phyloP scores from a whole-genome alignment of 2,329 filamentous ascomycete genomes.

The Pyrenochaeta sp. region DNA sequence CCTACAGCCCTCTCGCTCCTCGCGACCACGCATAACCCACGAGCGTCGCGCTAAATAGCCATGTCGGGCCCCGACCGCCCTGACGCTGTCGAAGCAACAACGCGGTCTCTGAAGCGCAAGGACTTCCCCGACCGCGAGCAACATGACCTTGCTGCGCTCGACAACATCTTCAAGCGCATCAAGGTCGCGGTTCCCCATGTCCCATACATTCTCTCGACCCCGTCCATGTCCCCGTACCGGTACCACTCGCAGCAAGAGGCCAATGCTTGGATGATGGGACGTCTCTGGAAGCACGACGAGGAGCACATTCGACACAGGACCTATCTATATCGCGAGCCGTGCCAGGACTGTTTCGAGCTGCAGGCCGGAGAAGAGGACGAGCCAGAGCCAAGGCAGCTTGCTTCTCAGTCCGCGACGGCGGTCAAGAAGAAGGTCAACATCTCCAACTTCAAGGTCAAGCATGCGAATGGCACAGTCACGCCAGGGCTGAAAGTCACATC shows the following conservation, averaged over 20 bases:
- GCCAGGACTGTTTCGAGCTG: conserved; percentile 56
- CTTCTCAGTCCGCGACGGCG: conserved; percentile 38
- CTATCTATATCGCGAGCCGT: conserved; percentile 65
- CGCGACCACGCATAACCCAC: conserved; percentile 3
- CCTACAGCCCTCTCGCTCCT: conserved; percentile 8
- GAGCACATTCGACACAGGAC: conserved; percentile 69
- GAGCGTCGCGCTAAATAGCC: conserved; percentile 16
- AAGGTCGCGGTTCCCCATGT: conserved; percentile 49
- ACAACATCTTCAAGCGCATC: conserved; percentile 54
- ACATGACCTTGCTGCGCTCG: conserved; percentile 50
- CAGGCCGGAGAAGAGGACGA: conserved; percentile 63
- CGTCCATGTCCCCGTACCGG: conserved; percentile 54
- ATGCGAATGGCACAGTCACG: conserved; percentile 46
- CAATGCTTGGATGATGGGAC: conserved; percentile 54
- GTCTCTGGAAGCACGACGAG: conserved; percentile 63
- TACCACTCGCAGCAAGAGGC: conserved; percentile 52
- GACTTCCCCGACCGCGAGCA: conserved; percentile 37
- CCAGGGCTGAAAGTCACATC: conserved; percentile 42
- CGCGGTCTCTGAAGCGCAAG: conserved; percentile 37
- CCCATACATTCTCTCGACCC: conserved; percentile 58
- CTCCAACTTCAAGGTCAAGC: conserved; percentile 67
- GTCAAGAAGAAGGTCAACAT: conserved; percentile 69
- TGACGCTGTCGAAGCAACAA: conserved; percentile 32
- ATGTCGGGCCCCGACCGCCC: conserved; percentile 42
- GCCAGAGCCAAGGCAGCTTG: conserved; percentile 51